Evolutionary conservation across 495 filamentous ascomycete species (phyloP).

Genomic region (Poronia punctata): DNA sequence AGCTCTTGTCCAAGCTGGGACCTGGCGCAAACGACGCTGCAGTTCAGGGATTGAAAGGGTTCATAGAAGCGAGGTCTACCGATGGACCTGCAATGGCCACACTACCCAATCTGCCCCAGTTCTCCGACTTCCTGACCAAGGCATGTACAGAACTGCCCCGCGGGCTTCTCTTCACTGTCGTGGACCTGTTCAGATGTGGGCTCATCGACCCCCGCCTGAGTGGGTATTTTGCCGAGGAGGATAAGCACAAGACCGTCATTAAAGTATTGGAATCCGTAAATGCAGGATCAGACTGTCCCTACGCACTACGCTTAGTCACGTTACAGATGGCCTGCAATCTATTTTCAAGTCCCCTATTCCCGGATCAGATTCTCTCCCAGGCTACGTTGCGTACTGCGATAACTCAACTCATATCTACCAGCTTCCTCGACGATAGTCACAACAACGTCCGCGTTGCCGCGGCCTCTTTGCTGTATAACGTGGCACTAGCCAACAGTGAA

Average conservation of each 20-base stretch:
- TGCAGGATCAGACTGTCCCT: conserved; percentile 50
- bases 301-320: conserved; percentile 75
- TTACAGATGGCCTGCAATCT: conserved; percentile 56
- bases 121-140: conserved; percentile 46
- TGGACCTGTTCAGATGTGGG: conserved; percentile 73
- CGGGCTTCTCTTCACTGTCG: conserved; percentile 63
- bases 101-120: conserved; percentile 51
- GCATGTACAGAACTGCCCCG: conserved; percentile 44
- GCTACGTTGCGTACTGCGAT: conserved; percentile 31
- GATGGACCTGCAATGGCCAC: conserved; percentile 51
- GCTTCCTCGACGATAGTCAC: conserved; percentile 49
- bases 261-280: conserved; percentile 57
- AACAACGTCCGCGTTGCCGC: conserved; percentile 62
- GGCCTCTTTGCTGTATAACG: conserved; percentile 75
- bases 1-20: conserved; percentile 72
- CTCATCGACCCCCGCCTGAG: conserved; percentile 79
- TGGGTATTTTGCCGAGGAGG: conserved; percentile 76
- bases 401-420: conserved; percentile 43
- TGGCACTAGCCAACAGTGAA: conserved; percentile 63
- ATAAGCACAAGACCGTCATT: conserved; percentile 53
- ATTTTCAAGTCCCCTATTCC: conserved; percentile 56
- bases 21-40: conserved; percentile 43
- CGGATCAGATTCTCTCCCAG: conserved; percentile 32
- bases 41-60: conserved; percentile 53
- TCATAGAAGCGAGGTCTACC: conserved; percentile 51